Conservation (phyloP, 805 yeast species). For the Spathaspora girioi region DNA sequence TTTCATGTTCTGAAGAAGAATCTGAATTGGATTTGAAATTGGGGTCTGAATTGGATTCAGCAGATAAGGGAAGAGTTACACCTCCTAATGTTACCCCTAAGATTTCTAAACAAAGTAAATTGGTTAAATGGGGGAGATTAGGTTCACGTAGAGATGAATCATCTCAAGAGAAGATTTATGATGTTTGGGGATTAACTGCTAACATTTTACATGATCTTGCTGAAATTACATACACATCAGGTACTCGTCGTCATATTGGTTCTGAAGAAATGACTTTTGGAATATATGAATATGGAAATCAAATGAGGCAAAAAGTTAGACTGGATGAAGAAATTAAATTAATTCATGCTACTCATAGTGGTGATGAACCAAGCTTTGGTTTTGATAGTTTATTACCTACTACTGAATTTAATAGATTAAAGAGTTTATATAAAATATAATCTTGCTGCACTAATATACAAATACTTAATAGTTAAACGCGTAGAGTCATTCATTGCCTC, state of each 20-base stretch:
- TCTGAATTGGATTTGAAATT: conserved; percentile 10
- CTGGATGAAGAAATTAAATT: conserved; percentile 52
- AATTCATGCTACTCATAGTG: conserved; percentile 29
- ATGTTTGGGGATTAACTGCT: conserved; percentile 83
- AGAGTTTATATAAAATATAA: conserved; percentile 34
- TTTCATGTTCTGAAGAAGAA: conserved; percentile 49
- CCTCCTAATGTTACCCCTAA: conserved; percentile 3
- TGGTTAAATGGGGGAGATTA: conserved; percentile 34
- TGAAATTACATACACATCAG: conserved; percentile 39
- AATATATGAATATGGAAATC: conserved; percentile 50
- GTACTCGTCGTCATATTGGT: conserved; percentile 35
- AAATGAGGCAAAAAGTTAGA: conserved; percentile 46
- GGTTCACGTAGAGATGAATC: conserved; percentile 36
- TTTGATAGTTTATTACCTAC: conserved; percentile 45
- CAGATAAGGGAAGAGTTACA: conserved; percentile 8
- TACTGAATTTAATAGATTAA: conserved; percentile 40
- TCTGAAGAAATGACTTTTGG: conserved; percentile 66
- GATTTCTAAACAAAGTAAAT: conserved; percentile 11
- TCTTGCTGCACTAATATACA: background rate
- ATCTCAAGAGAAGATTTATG: conserved; percentile 50
- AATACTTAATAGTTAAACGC: background rate
- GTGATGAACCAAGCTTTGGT: conserved; percentile 27
- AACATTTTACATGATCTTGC: conserved; percentile 73
- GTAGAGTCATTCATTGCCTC: background rate
- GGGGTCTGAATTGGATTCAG: conserved; percentile 11